A percentile compares a stretch with the other conserved stretches of the same genome.
Evolutionary conservation across 116 monocot genomes (phyloP).

Genomic region (Cymodocea nodosa): DNA sequence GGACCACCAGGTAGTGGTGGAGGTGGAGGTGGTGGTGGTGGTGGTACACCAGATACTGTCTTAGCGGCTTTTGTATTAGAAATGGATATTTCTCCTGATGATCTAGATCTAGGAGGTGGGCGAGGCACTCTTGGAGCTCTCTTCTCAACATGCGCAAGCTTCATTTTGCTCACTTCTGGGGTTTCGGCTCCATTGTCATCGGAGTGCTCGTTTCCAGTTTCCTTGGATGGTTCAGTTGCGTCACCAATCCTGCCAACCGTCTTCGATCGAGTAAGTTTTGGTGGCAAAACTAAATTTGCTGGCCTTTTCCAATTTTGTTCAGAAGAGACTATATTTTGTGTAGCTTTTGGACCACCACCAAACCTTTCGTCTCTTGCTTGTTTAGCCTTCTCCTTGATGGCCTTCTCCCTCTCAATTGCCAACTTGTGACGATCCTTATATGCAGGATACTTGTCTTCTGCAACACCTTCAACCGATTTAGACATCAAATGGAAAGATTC

Average conservation of each 20-base stretch:
- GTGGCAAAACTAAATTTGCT: constrained; percentile 29
- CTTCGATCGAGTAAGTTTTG: constrained; percentile 63
- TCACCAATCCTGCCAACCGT: constrained; percentile 20
- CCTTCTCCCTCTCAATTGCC: constrained; percentile 75
- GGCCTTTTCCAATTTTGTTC: constrained; percentile 17
- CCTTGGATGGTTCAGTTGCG: neutral
- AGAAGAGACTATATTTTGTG: constrained; percentile 9
- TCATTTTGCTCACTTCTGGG: constrained; percentile 58
- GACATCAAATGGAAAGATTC: constrained; percentile 81
- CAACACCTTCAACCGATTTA: constrained; percentile 69
- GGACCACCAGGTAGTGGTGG: constrained; percentile 36
- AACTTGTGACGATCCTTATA: constrained; percentile 89
- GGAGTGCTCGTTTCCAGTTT: constrained; percentile 18
- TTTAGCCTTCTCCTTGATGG: constrained; percentile 74
- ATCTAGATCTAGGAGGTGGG: constrained; percentile 49
- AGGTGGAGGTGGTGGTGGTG: constrained; percentile 15
- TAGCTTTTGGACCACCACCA: constrained; percentile 13
- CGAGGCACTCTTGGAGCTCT: constrained; percentile 62
- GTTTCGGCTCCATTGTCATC: constrained; percentile 14
- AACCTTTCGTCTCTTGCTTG: constrained; percentile 75
- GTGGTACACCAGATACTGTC: constrained; percentile 26
- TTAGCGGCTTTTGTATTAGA: constrained; percentile 12
- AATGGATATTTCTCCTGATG: constrained; percentile 7
- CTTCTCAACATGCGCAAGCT: constrained; percentile 73
- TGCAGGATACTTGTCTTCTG: constrained; percentile 77